These are phyloP conservation scores for Ambispora gerdemannii DNA, from an alignment of 192 early-diverging fungal species.

Conservation along the genomic window DNA sequence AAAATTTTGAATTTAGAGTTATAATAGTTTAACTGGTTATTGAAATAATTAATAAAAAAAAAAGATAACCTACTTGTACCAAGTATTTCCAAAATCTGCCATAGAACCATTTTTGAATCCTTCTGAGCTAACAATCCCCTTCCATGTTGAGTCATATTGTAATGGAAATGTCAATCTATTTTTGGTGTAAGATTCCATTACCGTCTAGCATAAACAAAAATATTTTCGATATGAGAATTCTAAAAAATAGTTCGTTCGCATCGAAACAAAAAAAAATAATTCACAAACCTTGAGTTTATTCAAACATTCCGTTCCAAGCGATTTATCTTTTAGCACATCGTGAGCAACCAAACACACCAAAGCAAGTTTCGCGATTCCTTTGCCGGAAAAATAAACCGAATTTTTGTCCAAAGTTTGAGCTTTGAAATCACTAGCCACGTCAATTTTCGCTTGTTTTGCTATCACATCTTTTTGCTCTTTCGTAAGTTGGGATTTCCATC, in stretches of 20 bases:
- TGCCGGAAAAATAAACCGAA: conserved; percentile 40
- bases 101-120: conserved; percentile 27
- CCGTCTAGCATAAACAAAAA: background rate
- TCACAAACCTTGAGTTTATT: conserved; percentile 31
- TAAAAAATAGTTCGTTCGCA: no score
- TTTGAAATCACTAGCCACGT: conserved; percentile 28
- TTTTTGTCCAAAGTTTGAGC: conserved; percentile 25
- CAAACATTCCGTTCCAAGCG: conserved; percentile 23
- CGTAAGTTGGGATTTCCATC: conserved; percentile 14
- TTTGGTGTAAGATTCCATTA: background rate
- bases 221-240: background rate
- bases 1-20: background rate
- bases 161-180: conserved; percentile 33
- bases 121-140: conserved; percentile 31
- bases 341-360: conserved; percentile 29
- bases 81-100: conserved; percentile 37
- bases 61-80: conserved; percentile 38
- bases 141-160: conserved; percentile 36
- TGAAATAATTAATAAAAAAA: background rate
- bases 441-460: conserved; percentile 25
- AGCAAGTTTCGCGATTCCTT: conserved; percentile 37
- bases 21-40: background rate
- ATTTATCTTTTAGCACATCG: conserved; percentile 32
- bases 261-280: conserved; percentile 17
- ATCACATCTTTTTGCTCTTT: conserved; percentile 26